These are phyloP conservation scores for Rhododendron ferrugineum DNA, from an alignment of 148 eudicot genomes.

Conservation along the genomic window DNA sequence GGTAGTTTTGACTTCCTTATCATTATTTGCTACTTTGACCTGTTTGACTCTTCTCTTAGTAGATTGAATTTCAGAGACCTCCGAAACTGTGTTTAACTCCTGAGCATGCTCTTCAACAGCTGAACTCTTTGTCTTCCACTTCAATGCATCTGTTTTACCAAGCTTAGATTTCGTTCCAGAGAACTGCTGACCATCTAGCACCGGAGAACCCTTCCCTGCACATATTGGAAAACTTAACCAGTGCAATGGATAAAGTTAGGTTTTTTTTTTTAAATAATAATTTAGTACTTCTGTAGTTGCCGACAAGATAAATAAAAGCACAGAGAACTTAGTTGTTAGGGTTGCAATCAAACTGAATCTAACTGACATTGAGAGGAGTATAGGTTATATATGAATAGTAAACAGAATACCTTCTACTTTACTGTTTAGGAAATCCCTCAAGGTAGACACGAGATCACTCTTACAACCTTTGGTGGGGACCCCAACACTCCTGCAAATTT, in stretches of 20 bases:
- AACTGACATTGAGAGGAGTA: neutral
- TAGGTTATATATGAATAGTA: neutral
- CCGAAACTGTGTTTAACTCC: slow-evolving; percentile 10
- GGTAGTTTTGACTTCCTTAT: slow-evolving; percentile 25
- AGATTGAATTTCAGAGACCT: slow-evolving; percentile 28
- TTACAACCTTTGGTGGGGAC: slow-evolving; percentile 66
- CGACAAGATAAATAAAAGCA: neutral
- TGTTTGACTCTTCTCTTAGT: slow-evolving; percentile 27
- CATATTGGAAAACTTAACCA: slow-evolving; percentile 8
- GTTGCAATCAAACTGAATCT: slow-evolving; percentile 4
- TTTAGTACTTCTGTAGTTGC: neutral
- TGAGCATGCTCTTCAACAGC: slow-evolving; percentile 7
- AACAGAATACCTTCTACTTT: slow-evolving; percentile 41
- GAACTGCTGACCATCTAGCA: slow-evolving; percentile 12
- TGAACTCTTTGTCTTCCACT: slow-evolving; percentile 18
- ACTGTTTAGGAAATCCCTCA: slow-evolving; percentile 36
- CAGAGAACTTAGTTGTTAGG: neutral
- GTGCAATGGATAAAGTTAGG: neutral
- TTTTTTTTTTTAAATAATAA: neutral
- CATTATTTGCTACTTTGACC: slow-evolving; percentile 19
- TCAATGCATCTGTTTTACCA: slow-evolving; percentile 8
- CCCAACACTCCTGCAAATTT: slow-evolving; percentile 52
- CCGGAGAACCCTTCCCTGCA: slow-evolving; percentile 27
- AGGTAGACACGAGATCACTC: slow-evolving; percentile 55
- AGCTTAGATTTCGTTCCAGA: slow-evolving; percentile 13